Conservation (phyloP, 257 asterid species). For the Eustoma russellianum region DNA sequence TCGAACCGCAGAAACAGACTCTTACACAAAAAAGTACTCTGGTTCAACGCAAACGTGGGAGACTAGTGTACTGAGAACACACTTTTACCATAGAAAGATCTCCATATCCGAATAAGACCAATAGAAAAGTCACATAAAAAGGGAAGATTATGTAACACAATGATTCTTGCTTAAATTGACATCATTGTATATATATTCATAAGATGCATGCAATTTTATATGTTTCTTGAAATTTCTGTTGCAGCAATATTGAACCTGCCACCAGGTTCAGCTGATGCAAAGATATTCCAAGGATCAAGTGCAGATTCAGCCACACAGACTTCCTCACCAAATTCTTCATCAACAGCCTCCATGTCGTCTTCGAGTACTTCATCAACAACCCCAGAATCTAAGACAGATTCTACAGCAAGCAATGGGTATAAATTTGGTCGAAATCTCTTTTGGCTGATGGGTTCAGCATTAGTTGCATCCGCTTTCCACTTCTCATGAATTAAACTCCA, state of each 20-base stretch:
- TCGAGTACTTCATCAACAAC: slow-evolving; percentile 24
- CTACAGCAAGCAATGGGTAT: slow-evolving; percentile 18
- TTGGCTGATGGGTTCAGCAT: slow-evolving; percentile 13
- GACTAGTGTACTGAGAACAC: too few species aligned
- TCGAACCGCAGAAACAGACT: too few species aligned
- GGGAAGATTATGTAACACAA: neutral
- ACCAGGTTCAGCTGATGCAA: slow-evolving; percentile 57
- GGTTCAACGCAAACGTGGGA: too few species aligned
- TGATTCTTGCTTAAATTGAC: neutral
- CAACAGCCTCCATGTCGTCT: slow-evolving; percentile 27
- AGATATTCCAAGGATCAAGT: slow-evolving; percentile 38
- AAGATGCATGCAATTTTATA: neutral
- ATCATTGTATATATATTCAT: neutral
- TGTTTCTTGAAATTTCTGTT: neutral
- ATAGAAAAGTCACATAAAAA: too few species aligned
- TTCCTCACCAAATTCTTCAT: slow-evolving; percentile 9
- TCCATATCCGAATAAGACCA: too few species aligned
- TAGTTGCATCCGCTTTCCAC: slow-evolving; percentile 12
- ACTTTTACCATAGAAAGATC: too few species aligned
- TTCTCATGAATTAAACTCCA: slow-evolving; percentile 5
- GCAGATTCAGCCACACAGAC: slow-evolving; percentile 28
- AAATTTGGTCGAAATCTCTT: slow-evolving; percentile 8
- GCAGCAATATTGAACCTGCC: slow-evolving; percentile 50
- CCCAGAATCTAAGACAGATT: slow-evolving; percentile 18
- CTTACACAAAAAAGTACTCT: too few species aligned